Evolutionary conservation across 2,329 filamentous ascomycete genomes (phyloP).

Genomic region (Diaporthe longicolla): DNA sequence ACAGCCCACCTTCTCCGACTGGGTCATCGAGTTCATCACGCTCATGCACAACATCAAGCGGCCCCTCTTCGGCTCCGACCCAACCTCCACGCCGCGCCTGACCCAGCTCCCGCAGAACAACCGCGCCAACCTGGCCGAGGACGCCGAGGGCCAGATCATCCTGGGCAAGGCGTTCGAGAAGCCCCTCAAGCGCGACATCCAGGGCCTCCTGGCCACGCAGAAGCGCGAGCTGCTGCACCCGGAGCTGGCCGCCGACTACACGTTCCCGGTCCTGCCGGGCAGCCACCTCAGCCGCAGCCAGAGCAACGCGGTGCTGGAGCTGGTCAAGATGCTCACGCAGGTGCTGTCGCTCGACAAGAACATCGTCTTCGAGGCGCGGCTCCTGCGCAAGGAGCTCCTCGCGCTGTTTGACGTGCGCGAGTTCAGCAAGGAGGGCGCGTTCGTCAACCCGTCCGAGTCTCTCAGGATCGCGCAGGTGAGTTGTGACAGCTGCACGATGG

Average conservation of each 20-base stretch:
- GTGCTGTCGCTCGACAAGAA: conserved; percentile 92
- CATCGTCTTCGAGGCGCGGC: conserved; percentile 87
- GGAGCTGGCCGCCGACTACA: conserved; percentile 88
- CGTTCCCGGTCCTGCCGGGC: conserved; percentile 85
- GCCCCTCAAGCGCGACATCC: conserved; percentile 90
- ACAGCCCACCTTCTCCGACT: conserved; percentile 89
- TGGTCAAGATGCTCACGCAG: conserved; percentile 94
- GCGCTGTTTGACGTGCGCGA: conserved; percentile 94
- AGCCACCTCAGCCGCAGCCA: conserved; percentile 64
- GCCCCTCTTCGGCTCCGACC: conserved; percentile 66
- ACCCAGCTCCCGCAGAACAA: conserved; percentile 70
- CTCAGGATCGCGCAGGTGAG: conserved; percentile 82
- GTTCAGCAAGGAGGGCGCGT: conserved; percentile 89
- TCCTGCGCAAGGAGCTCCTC: conserved; percentile 90
- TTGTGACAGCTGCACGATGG: conserved; percentile 91
- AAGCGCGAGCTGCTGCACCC: conserved; percentile 91
- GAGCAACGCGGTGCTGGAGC: conserved; percentile 84
- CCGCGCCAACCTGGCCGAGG: conserved; percentile 66
- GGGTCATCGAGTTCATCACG: conserved; percentile 94
- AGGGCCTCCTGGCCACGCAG: conserved; percentile 84
- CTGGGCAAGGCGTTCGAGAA: conserved; percentile 89
- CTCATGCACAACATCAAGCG: conserved; percentile 92
- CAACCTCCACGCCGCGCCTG: conserved; percentile 66
- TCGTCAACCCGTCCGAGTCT: conserved; percentile 85
- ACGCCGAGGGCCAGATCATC: conserved; percentile 74